Evolutionary conservation across 2,329 filamentous ascomycete genomes (phyloP).

Genomic region (Chlorencoelia australis): DNA sequence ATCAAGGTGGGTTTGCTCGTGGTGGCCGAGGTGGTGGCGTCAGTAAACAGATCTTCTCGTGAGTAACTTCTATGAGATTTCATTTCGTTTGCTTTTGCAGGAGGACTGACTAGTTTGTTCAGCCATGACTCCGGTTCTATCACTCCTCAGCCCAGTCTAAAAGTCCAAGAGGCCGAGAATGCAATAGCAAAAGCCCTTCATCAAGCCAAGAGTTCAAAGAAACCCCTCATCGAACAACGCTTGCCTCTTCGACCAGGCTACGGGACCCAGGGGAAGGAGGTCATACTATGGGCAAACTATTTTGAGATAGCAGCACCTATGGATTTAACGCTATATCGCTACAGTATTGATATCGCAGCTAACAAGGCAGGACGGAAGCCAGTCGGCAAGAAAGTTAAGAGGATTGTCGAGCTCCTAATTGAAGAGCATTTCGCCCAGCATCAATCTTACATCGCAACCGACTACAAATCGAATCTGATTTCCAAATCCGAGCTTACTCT

Average conservation of each 20-base stretch:
- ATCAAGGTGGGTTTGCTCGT: background rate
- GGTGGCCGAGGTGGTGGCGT: background rate
- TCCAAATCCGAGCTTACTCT: constrained; percentile 2
- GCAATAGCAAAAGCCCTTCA: constrained; percentile 1
- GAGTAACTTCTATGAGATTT: background rate
- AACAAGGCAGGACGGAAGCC: background rate
- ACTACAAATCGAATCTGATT: constrained; percentile 13
- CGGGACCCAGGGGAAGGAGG: constrained; percentile 7
- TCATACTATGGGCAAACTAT: constrained; percentile 12
- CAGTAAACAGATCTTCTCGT: background rate
- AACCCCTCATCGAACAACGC: constrained; percentile 1
- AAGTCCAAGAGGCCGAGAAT: background rate
- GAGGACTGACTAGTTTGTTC: background rate
- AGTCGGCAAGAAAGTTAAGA: constrained; percentile 6
- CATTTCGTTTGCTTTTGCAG: background rate
- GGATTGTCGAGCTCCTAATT: constrained; percentile 9
- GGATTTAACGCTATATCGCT: constrained; percentile 8
- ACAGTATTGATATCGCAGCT: constrained; percentile 8
- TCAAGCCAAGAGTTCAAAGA: background rate
- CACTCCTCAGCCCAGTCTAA: background rate
- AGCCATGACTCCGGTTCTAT: background rate
- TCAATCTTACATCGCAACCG: constrained; percentile 4
- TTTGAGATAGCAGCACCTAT: constrained; percentile 5
- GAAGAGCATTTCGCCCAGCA: constrained; percentile 7
- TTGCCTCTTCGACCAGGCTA: constrained; percentile 8